Conservation (phyloP, 768 basidiomycete genomes). For the Crassisporium funariophilum region DNA sequence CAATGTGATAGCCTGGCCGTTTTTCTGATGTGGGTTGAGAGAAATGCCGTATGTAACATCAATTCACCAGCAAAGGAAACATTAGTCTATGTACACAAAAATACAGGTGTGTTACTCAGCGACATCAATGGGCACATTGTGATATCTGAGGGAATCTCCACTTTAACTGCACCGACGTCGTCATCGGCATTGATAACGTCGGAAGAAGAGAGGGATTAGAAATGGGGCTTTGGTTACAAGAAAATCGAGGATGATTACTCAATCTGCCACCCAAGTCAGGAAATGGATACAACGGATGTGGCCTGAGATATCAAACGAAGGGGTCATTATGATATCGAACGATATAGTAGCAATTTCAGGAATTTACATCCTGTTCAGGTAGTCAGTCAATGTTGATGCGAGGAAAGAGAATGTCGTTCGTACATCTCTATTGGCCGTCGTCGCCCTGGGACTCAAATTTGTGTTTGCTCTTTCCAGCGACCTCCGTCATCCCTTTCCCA, state of each 20-base stretch:
- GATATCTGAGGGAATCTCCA: neutral
- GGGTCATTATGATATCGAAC: conserved; percentile 22
- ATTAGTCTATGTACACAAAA: conserved; percentile 7
- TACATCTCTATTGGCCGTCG: conserved; percentile 34
- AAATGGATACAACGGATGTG: conserved; percentile 7
- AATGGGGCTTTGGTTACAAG: conserved; percentile 11
- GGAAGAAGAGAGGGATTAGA: conserved; percentile 20
- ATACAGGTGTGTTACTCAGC: conserved; percentile 26
- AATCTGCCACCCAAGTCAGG: conserved; percentile 16
- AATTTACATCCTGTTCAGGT: conserved; percentile 20
- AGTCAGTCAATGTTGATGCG: neutral
- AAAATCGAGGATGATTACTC: conserved; percentile 19
- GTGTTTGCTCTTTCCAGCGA: conserved; percentile 68
- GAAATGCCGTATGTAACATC: no score
- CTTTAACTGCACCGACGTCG: conserved; percentile 1
- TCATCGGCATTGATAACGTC: conserved; percentile 8
- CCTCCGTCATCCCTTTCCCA: conserved; percentile 87
- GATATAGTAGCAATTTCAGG: conserved; percentile 13
- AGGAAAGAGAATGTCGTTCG: conserved; percentile 1
- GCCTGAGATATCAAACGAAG: conserved; percentile 17
- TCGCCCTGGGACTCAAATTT: conserved; percentile 65
- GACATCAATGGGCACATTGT: conserved; percentile 9
- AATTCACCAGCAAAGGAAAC: neutral
- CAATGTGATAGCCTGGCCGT: no score
- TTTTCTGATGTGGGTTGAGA: no score